Evolutionary conservation across 2,329 filamentous ascomycete species (phyloP), one percentile per base, ranked within the genome.

Genomic region (Monosporascus sp.): DNA sequence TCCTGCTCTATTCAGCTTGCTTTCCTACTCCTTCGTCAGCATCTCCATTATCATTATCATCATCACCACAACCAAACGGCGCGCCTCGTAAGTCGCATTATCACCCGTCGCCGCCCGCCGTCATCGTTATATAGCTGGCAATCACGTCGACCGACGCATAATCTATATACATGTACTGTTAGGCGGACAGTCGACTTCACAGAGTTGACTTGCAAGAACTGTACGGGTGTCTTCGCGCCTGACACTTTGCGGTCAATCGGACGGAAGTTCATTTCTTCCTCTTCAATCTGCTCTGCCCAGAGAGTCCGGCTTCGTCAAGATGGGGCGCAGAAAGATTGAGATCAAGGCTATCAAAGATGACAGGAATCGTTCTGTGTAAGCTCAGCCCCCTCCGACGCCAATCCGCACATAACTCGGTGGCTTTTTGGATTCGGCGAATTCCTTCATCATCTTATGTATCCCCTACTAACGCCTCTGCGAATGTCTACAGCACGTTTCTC

Each of bases 301-400:
- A 55, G 45, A 11, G 46, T 37, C 49, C 41, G 49, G 50, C 52
- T 45, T 31, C 51, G 53, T 62, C 72, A 75, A 70, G 51, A 99
- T 99, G 94, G 94, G 94, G 72, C 87, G 94, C 74, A 86, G 94
- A 82, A 99, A 99, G 85, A 99, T 99, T 71, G 94, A 97, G 79
- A 97, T 99, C 80, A 97, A 97, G 77, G 91, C 93, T 64, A 97
- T 97, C 81, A 97, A 96, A 76, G 92, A 97, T 85, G 92, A 97
- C 74, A 86, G 92, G 67, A 97, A 97, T 71, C 91, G 92, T 71
- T 96, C 92, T 67, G 92, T 97, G 92, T 97, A 91, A 74, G 90
- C 79, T 54, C 49, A 48, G 35, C 48, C 28, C 47, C 50, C 44
- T 17, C 44, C 53, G 9, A 35, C 31, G 5, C 44, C 37, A 14